Evolutionary conservation across 768 basidiomycete genomes (phyloP), one percentile per base, ranked within the genome.

Genomic region (Phanerochaete carnosa): DNA sequence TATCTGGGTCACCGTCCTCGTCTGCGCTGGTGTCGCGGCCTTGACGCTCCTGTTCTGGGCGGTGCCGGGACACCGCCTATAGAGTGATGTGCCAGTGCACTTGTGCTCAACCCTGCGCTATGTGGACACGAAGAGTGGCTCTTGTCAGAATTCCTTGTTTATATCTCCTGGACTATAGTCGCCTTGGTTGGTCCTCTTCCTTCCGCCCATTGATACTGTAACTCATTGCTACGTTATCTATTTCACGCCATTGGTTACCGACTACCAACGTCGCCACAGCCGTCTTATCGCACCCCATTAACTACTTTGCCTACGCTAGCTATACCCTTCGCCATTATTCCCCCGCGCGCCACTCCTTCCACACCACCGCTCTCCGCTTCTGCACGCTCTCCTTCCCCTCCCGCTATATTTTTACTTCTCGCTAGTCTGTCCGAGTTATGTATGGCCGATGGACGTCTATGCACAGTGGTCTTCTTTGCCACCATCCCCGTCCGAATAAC

Each of bases 31-130:
- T 62, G 87, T 90, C 57, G 85, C 88, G 19, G 89, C 86, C 11
- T 77, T 96, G 70, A 94, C 95, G 4, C 81, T 98, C 70, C 77
- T 98, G 58, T 99, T 98, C 80, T 95, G 92, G 87, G 92, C 92
- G 45, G 94, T 99, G 37, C 96, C 96, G 8, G 96, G 96, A 0
- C 90, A 98, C 74, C 80, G 94, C 62, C 83, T 98, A 68, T 97
- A 76, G 60, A 47, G 13, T 3, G 8, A 19, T 8, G 29, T 47
- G 16, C 13, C 37, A 26, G 37, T 56, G n/a, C 19, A 5, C 30
- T 33, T 33, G 25, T 29, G 32, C 37, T 45, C 39, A 19, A 19
- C 11, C 6, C 39, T 19, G 39, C 39, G 39, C 16, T 11, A 19
- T 19, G 39, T 43, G 39, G 39, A 43, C 8, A 9, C 19, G 6